Percentiles rank a stretch among this genome's conserved stretches.
Conservation (phyloP, 2,329 filamentous ascomycete species). For the Cadophora sp. region DNA sequence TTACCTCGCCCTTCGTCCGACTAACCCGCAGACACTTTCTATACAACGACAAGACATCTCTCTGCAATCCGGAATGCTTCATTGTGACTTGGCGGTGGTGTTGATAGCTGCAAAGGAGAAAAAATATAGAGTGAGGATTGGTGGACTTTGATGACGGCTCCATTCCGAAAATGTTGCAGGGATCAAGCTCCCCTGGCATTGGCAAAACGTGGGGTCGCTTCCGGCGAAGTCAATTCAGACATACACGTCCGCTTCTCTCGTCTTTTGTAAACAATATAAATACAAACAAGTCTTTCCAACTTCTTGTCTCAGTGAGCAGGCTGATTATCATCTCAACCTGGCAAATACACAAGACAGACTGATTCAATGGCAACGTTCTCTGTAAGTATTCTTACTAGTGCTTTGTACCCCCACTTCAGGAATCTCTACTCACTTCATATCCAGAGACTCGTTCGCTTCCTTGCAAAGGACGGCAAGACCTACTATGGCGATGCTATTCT, state of each 20-base stretch:
- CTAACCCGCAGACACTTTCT: slow-evolving; percentile 83
- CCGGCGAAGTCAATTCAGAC: slow-evolving; percentile 18
- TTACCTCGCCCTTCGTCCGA: slow-evolving; percentile 78
- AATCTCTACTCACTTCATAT: slow-evolving; percentile 13
- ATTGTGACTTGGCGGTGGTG: slow-evolving; percentile 29
- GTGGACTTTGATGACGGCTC: slow-evolving; percentile 27
- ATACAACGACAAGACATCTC: slow-evolving; percentile 86
- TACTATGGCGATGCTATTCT: slow-evolving; percentile 81
- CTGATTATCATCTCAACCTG: background rate
- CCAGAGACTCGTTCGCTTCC: slow-evolving; percentile 75
- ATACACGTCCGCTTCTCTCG: slow-evolving; percentile 9
- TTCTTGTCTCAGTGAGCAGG: background rate
- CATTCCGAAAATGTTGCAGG: slow-evolving; percentile 29
- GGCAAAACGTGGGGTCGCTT: slow-evolving; percentile 19
- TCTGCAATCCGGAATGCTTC: slow-evolving; percentile 86
- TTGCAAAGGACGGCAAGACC: slow-evolving; percentile 70
- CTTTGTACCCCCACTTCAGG: background rate
- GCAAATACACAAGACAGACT: background rate
- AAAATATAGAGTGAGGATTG: slow-evolving; percentile 31
- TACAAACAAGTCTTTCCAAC: background rate
- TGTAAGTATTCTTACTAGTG: slow-evolving; percentile 44
- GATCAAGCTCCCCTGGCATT: slow-evolving; percentile 22
- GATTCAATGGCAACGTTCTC: slow-evolving; percentile 53
- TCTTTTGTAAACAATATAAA: slow-evolving; percentile 15
- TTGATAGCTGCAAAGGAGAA: slow-evolving; percentile 5